phyloP scores from a whole-genome alignment of 768 basidiomycete genomes.

The Mycena haematopus region DNA sequence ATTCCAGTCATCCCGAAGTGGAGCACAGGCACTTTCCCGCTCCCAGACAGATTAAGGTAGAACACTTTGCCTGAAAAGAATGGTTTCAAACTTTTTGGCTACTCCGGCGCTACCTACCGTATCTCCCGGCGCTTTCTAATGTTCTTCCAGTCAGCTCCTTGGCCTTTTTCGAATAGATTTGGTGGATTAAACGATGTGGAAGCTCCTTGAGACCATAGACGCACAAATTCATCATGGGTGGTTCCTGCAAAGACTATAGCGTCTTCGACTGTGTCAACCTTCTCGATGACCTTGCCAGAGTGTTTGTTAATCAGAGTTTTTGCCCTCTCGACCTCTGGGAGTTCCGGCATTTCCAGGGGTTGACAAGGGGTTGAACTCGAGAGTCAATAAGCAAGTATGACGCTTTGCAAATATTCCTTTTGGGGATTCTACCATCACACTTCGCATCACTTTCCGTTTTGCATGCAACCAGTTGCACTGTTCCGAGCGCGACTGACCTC shows the following conservation, averaged over 20 bases:
- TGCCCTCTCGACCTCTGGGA: conserved; percentile 74
- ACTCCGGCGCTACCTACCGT: conserved; percentile 45
- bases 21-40: conserved; percentile 68
- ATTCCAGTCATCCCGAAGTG: conserved; percentile 92
- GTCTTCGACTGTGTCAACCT: conserved; percentile 66
- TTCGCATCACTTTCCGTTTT: background rate
- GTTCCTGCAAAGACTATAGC: conserved; percentile 64
- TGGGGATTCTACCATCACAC: background rate
- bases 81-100: conserved; percentile 2
- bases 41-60: conserved; percentile 67
- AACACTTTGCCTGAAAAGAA: conserved; percentile 62
- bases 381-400: no score
- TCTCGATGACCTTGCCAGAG: conserved; percentile 59
- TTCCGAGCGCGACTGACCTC: conserved; percentile 59
- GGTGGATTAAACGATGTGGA: conserved; percentile 5
- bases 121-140: conserved; percentile 55
- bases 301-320: conserved; percentile 55
- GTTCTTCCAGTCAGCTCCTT: conserved; percentile 57
- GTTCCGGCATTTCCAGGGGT: conserved; percentile 21
- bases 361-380: no score
- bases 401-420: background rate
- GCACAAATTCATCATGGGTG: conserved; percentile 67
- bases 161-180: conserved; percentile 48
- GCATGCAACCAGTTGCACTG: conserved; percentile 35
- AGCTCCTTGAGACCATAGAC: no score